These are phyloP conservation scores for Phytophthora quininea DNA, from an alignment of 352 stramenopile genomes.

Conservation along the genomic window DNA sequence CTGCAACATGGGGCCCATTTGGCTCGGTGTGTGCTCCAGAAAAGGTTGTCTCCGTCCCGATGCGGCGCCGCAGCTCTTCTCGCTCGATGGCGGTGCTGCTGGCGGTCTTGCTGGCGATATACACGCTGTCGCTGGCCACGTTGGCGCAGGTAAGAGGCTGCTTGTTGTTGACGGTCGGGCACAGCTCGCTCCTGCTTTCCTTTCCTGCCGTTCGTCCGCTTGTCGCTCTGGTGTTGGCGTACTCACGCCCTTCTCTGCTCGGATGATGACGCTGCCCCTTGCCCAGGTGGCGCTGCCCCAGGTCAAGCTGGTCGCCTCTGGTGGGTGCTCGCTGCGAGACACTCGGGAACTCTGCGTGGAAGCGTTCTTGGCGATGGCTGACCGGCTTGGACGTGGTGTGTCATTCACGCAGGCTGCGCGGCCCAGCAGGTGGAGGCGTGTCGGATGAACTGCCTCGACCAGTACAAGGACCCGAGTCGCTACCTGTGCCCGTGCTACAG, in stretches of 20 bases:
- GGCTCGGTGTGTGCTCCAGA: not conserved
- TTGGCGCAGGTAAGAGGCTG: conserved; percentile 19
- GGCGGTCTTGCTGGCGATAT: not conserved
- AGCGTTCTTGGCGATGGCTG: not conserved
- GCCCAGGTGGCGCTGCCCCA: conserved; percentile 30
- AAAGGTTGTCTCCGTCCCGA: not conserved
- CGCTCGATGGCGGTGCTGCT: conserved; percentile 5
- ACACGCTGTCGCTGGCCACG: conserved; percentile 5
- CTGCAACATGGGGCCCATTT: too few species aligned
- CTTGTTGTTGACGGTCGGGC: conserved; percentile 5
- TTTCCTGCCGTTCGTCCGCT: conserved; percentile 14
- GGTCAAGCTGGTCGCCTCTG: conserved; percentile 22
- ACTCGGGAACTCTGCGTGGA: conserved; percentile 14
- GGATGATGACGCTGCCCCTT: conserved; percentile 14
- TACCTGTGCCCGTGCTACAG: conserved; percentile 81
- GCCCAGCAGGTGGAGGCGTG: conserved; percentile 53
- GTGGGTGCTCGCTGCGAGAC: conserved; percentile 17
- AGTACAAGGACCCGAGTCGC: conserved; percentile 62
- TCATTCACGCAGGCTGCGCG: conserved; percentile 43
- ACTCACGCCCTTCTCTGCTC: conserved; percentile 8
- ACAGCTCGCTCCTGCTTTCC: not conserved
- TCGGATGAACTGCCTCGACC: conserved; percentile 49
- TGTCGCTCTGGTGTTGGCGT: conserved; percentile 11
- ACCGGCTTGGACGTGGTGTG: not conserved
- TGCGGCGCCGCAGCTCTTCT: not conserved